Evolutionary conservation across 2,329 filamentous ascomycete species (phyloP).

Genomic region (Paraphaeosphaeria sporulosa): DNA sequence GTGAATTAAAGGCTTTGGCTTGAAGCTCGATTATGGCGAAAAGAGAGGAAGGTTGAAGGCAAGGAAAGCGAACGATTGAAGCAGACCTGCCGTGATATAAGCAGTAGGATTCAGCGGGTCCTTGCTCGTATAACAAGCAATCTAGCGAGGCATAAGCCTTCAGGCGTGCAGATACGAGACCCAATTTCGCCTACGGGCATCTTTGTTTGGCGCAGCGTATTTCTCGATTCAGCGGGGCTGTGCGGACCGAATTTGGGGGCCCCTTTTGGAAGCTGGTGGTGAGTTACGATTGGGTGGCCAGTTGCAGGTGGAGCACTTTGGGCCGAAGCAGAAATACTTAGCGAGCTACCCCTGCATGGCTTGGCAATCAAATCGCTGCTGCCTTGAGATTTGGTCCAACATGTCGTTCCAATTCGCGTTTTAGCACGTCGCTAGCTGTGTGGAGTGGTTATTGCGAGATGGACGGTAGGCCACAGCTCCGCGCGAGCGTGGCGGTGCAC

Average conservation of each 20-base stretch:
- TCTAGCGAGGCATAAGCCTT: not conserved
- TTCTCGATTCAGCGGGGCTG: not conserved
- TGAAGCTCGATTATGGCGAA: not conserved
- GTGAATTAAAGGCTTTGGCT: not conserved
- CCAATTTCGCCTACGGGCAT: not conserved
- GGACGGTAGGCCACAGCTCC: no score
- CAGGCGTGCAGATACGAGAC: constrained; percentile 6
- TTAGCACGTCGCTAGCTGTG: not conserved
- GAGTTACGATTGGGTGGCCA: not conserved
- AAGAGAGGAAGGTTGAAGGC: not conserved
- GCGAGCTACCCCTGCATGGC: not conserved
- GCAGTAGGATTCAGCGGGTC: not conserved
- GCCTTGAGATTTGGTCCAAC: not conserved
- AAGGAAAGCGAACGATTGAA: not conserved
- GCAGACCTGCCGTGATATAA: not conserved
- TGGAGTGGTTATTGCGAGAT: not conserved
- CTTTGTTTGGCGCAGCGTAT: not conserved
- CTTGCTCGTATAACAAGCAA: not conserved
- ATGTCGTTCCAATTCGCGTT: not conserved
- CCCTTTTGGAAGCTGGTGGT: not conserved
- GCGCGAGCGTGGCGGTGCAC: no score
- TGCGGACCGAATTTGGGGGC: not conserved
- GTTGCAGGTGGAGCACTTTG: not conserved
- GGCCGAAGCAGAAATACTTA: not conserved
- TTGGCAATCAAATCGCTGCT: not conserved